A percentile compares a stretch with the other conserved stretches of the same genome.
phyloP scores from a whole-genome alignment of 805 yeast species.

The Tetrapisispora iriomotensis region DNA sequence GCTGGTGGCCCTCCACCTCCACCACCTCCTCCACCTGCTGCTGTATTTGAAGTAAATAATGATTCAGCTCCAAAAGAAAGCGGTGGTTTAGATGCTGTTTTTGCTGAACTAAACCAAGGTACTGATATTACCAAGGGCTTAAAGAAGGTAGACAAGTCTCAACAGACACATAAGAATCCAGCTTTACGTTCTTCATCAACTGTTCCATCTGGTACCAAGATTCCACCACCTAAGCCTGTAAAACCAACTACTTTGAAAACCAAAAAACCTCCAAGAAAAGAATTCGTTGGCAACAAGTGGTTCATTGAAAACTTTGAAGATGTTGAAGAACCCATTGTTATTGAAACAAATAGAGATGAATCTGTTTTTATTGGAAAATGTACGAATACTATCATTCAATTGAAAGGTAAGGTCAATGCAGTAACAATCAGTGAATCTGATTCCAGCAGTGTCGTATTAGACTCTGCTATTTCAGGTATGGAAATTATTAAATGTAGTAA shows the following conservation, averaged over 20 bases:
- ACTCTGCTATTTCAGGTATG: slow-evolving; percentile 75
- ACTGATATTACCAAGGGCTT: slow-evolving; percentile 73
- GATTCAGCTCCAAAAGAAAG: slow-evolving; percentile 17
- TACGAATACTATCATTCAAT: slow-evolving; percentile 58
- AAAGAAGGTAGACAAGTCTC: slow-evolving; percentile 85
- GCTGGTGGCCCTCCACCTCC: slow-evolving; percentile 71
- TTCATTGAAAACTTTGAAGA: slow-evolving; percentile 67
- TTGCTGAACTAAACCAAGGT: slow-evolving; percentile 84
- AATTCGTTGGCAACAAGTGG: slow-evolving; percentile 84
- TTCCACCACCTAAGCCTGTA: slow-evolving; percentile 70
- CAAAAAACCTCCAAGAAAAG: slow-evolving; percentile 51
- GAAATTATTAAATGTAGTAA: slow-evolving; percentile 74
- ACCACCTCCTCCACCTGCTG: slow-evolving; percentile 84
- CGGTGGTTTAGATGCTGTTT: slow-evolving; percentile 75
- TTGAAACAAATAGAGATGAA: slow-evolving; percentile 79
- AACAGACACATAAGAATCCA: slow-evolving; percentile 92
- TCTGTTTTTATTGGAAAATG: slow-evolving; percentile 85
- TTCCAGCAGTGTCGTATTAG: slow-evolving; percentile 70
- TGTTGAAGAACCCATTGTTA: slow-evolving; percentile 41
- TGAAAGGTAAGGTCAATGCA: slow-evolving; percentile 88
- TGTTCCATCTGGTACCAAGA: slow-evolving; percentile 33
- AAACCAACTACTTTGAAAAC: slow-evolving; percentile 57
- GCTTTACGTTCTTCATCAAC: slow-evolving; percentile 52
- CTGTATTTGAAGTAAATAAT: slow-evolving; percentile 41
- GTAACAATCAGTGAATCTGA: slow-evolving; percentile 66